Evolutionary conservation across 148 eudicot genomes (phyloP).

Genomic region (Chenopodium album): DNA sequence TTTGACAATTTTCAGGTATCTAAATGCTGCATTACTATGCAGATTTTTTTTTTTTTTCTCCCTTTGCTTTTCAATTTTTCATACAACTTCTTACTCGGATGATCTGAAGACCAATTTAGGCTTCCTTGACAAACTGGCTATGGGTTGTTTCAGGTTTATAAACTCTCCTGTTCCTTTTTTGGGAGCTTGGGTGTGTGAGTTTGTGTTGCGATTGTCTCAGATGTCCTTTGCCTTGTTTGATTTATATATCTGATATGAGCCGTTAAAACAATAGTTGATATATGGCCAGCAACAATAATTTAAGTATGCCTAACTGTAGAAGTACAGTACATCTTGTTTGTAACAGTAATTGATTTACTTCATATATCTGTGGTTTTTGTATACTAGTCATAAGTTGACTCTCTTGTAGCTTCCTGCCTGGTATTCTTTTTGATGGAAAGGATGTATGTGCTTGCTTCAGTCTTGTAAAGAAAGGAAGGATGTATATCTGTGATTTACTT

Average conservation of each 20-base stretch:
- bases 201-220: background rate
- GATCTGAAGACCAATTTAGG: background rate
- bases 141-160: background rate
- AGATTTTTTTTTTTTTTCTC: no score
- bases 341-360: no score
- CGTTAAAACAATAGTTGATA: background rate
- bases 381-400: background rate
- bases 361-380: background rate
- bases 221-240: background rate
- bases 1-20: constrained; percentile 87
- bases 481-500: no score
- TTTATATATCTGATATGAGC: background rate
- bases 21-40: no score
- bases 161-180: background rate
- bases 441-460: background rate
- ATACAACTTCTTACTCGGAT: no score
- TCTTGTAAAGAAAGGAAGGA: background rate
- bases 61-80: no score
- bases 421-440: background rate
- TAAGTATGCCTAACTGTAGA: background rate
- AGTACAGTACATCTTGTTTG: background rate
- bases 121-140: background rate
- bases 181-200: no score
- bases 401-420: background rate
- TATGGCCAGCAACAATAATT: background rate